Base-by-base conservation (phyloP, 192 early-diverging fungal species). In the Gaertneriomyces semiglobifer region DNA sequence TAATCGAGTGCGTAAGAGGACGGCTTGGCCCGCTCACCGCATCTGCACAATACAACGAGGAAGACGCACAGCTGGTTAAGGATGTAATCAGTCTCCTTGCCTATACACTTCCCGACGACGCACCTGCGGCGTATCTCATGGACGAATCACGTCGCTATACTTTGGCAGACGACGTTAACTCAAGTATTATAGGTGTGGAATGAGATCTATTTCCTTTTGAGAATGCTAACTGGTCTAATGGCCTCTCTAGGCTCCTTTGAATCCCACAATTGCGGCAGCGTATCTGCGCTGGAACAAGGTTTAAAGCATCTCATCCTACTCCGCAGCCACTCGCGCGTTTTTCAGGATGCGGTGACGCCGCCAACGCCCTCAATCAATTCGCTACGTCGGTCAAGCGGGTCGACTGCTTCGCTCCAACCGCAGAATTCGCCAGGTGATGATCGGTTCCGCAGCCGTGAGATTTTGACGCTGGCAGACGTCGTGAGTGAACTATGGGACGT, bases 261-360 rank as follows among this genome's bases (percentile, higher is more conserved):
- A 14, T 39, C 55, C 33, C 6, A 16, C 38, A 16, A 50, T n/a
- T 50, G 18, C 48, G 48, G 48, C 48, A 18, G 25, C 25, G 48
- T n/a, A n/a, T 50, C 38, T 57, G 38, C 16, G 12, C 39, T 57
- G 6, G 33, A 38, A 16, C 16, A 38, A 16, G 20, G 18, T 12
- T 12, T 38, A 4, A 16, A 39, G 12, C 55, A 57, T 16, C 55
- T 57, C 12, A 6, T 57, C 4, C 38, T 57, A 4, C 20, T 57
- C 55, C 14, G 55, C 14, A 57, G 55, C 38, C 55, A 39, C 4
- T 14, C 38, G 55, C 55, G 55, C 55, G 33, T 57, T 38, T 25
- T 25, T 8, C 55, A 57, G 39, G 55, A 57, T 57, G 16, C 12
- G 38, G 55, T 52, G 2, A 33, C 25, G 25, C 25, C 25, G 25